Evolutionary conservation across 2,329 filamentous ascomycete genomes (phyloP), one percentile per base, ranked within the genome.

Genomic region (Rosellinia necatrix): DNA sequence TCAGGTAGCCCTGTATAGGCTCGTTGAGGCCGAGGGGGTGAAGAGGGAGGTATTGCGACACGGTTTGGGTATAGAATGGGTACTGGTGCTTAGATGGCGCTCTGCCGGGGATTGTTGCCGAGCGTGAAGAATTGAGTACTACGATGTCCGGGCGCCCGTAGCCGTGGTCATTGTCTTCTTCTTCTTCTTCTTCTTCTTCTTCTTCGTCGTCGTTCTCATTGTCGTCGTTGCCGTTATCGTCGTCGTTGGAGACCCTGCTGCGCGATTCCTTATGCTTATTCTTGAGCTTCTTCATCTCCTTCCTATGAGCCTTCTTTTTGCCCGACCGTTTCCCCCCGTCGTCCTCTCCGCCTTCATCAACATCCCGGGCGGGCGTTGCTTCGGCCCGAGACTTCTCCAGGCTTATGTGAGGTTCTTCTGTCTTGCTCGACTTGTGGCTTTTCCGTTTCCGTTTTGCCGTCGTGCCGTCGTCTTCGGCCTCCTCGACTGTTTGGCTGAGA

Each of bases 21-120:
- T 85, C 81, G 58, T 82, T 78, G 74, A 90, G 88, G 40, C 87
- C 87, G 34, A 84, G 77, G 9, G 90, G 89, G 60, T 85, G 89
- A 60, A 94, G 79, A 1, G 89, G 84, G 61, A 92, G 81, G 75
- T 90, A 92, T 65, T 96, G 83, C 1, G 92, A 92, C 37, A 91
- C 83, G 19, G 88, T 91, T 68, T 93, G 88, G 24, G 85, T 83
- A 70, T 86, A 86, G 74, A 96, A 93, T 13, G 92, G 89, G 40
- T 88, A 89, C 61, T 73, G 76, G 46, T 72, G 72, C 55, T 74
- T 24, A 12, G 48, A 30, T 4, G 25, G 38, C 13, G 44, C 35
- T 12, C 42, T 15, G 15, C 38, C 43, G 7, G 47, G 40, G 2
- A 49, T 10, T 22, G 22, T 48, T 17, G 29, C 51, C 3, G 51